Conservation (phyloP, 2,329 filamentous ascomycete genomes). For the Drechslerella dactyloides region DNA sequence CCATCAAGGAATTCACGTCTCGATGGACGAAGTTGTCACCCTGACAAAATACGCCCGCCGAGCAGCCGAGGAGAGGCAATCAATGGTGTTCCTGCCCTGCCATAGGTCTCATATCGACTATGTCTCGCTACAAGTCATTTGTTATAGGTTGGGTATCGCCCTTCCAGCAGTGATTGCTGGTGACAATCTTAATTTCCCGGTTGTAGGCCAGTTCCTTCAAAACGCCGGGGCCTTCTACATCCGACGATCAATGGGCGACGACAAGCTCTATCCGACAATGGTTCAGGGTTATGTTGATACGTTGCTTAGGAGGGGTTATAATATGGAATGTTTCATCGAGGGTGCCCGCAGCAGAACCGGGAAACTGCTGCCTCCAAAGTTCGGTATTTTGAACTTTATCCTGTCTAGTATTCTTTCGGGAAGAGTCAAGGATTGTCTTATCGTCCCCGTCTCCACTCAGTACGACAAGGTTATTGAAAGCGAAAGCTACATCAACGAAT, state of each 20-base stretch:
- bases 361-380: constrained; percentile 91
- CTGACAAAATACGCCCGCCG: constrained; percentile 80
- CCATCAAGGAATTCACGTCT: constrained; percentile 96
- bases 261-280: constrained; percentile 86
- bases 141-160: constrained; percentile 87
- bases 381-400: constrained; percentile 90
- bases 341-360: constrained; percentile 90
- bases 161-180: constrained; percentile 91
- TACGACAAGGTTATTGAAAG: constrained; percentile 99
- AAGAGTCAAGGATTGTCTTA: constrained; percentile 84
- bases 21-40: constrained; percentile 87
- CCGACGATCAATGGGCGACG: constrained; percentile 86
- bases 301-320: constrained; percentile 84
- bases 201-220: constrained; percentile 87
- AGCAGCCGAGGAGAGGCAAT: constrained; percentile 85
- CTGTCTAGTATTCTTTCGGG: constrained; percentile 88
- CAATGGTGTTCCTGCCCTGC: constrained; percentile 92
- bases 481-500: constrained; percentile 91
- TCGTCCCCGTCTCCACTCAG: constrained; percentile 94
- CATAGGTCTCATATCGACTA: constrained; percentile 97
- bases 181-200: constrained; percentile 93
- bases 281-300: constrained; percentile 97
- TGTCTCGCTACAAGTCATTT: constrained; percentile 91
- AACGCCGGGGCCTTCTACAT: constrained; percentile 99
- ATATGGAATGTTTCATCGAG: constrained; percentile 97